Conservation (phyloP, 2,329 filamentous ascomycete genomes). For the Cercospora sesami region DNA sequence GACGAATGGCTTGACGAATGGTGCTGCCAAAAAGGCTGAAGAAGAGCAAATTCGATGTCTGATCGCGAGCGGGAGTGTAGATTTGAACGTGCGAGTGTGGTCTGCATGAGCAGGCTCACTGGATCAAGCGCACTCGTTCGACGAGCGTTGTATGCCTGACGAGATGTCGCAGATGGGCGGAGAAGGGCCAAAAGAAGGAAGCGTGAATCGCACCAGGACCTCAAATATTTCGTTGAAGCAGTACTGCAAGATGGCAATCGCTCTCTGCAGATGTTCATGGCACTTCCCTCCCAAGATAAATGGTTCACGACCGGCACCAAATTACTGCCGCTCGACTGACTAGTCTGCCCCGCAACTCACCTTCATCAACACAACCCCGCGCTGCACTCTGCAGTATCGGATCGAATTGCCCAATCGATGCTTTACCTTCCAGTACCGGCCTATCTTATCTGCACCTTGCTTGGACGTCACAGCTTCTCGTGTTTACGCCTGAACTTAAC, state of each 20-base stretch:
- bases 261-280: neutral
- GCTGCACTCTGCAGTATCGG: neutral
- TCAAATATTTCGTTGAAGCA: neutral
- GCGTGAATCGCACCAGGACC: neutral
- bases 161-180: neutral
- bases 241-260: neutral
- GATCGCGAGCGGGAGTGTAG: constrained; percentile 83
- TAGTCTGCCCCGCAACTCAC: neutral
- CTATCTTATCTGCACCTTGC: constrained; percentile 8
- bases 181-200: neutral
- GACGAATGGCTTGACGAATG: constrained; percentile 49
- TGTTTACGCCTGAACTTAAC: constrained; percentile 3
- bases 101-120: neutral
- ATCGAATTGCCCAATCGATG: constrained; percentile 13
- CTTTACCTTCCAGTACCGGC: neutral
- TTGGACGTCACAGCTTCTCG: constrained; percentile 4
- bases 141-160: neutral
- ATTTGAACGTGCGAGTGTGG: constrained; percentile 72
- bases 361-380: neutral
- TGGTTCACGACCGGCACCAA: neutral
- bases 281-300: neutral
- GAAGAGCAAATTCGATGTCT: constrained; percentile 72
- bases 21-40: constrained; percentile 31
- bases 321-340: neutral
- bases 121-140: neutral